phyloP scores from a whole-genome alignment of 2,329 filamentous ascomycete species.

The Penicillium decumbens region DNA sequence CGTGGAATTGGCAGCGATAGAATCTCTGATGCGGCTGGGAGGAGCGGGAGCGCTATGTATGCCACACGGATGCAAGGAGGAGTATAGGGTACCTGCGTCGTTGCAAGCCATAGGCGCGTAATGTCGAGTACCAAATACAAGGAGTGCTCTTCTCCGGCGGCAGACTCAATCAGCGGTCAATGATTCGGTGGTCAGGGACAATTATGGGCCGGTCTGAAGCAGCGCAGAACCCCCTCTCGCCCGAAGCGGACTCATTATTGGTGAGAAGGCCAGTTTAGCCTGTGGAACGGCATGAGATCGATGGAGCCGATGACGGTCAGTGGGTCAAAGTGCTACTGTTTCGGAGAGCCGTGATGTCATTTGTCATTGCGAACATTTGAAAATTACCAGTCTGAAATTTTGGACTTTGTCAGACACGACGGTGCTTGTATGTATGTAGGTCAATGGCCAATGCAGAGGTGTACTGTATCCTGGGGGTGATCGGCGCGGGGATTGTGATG shows the following conservation, averaged over 20 bases:
- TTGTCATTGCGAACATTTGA: conserved; percentile 5
- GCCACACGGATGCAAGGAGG: conserved; percentile 1
- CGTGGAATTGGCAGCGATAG: conserved; percentile 22
- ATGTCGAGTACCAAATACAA: conserved; percentile 17
- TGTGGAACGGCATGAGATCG: conserved; percentile 29
- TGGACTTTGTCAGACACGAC: not conserved
- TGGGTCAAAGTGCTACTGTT: conserved; percentile 30
- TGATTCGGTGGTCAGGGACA: conserved; percentile 13
- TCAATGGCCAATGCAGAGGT: not conserved
- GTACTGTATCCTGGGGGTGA: not conserved
- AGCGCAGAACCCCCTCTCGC: conserved; percentile 8
- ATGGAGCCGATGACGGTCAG: conserved; percentile 33
- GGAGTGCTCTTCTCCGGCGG: not conserved
- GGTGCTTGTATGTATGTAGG: not conserved
- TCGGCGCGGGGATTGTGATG: not conserved
- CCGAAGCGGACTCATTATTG: conserved; percentile 16
- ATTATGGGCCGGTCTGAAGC: conserved; percentile 20
- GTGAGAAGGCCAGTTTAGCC: conserved; percentile 17
- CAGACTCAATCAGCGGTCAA: not conserved
- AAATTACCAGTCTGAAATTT: conserved; percentile 19
- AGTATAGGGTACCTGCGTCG: conserved; percentile 22
- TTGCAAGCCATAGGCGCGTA: conserved; percentile 9
- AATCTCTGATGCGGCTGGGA: conserved; percentile 11
- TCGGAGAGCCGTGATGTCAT: conserved; percentile 29
- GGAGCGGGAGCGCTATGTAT: conserved; percentile 5